These are phyloP conservation scores for Wickerhamiella galacta DNA, from an alignment of 805 yeast genomes.

Conservation along the genomic window DNA sequence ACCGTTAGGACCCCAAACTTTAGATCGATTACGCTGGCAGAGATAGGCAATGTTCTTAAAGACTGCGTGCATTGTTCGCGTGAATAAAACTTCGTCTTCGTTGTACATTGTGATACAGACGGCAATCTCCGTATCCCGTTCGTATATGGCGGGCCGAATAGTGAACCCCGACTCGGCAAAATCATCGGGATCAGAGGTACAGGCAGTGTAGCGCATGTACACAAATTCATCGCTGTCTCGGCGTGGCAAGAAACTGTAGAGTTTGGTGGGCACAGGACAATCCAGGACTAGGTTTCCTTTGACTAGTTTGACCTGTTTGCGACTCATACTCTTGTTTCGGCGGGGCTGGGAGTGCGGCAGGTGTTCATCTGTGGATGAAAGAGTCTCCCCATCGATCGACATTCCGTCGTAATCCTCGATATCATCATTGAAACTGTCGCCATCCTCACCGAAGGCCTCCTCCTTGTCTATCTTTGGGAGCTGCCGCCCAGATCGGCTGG, in stretches of 20 bases:
- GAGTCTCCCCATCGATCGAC: slow-evolving; percentile 6
- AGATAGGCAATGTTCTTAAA: slow-evolving; percentile 84
- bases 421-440: slow-evolving; percentile 3
- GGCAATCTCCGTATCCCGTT: slow-evolving; percentile 82
- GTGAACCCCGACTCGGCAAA: slow-evolving; percentile 69
- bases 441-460: too few relatives aligned
- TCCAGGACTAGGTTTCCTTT: slow-evolving; percentile 77
- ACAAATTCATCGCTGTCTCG: slow-evolving; percentile 86
- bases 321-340: slow-evolving; percentile 49
- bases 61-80: slow-evolving; percentile 88
- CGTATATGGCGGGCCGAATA: slow-evolving; percentile 67
- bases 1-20: slow-evolving; percentile 89
- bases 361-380: slow-evolving; percentile 5
- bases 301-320: slow-evolving; percentile 59
- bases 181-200: slow-evolving; percentile 83
- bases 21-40: slow-evolving; percentile 61
- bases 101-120: slow-evolving; percentile 95
- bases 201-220: slow-evolving; percentile 93
- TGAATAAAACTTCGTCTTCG: slow-evolving; percentile 77
- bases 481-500: too few relatives aligned
- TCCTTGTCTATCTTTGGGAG: too few relatives aligned
- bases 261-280: slow-evolving; percentile 84
- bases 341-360: slow-evolving; percentile 28
- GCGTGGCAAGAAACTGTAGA: slow-evolving; percentile 68
- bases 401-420: slow-evolving; percentile 7